These are phyloP conservation scores for Basidiobolus meristosporus DNA, from an alignment of 371 early-diverging fungal genomes.

Conservation along the genomic window DNA sequence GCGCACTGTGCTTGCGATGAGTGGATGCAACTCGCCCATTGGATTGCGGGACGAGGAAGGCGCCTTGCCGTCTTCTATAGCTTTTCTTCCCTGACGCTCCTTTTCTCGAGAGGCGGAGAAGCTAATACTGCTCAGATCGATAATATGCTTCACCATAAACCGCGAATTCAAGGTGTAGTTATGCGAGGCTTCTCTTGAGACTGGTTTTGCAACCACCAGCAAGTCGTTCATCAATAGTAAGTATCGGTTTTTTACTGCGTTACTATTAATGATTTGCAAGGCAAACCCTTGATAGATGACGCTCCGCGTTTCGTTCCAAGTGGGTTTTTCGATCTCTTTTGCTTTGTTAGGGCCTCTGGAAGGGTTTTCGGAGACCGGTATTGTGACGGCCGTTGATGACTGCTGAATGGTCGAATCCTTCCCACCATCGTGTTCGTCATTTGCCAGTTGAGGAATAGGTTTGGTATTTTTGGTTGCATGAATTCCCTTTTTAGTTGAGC, in stretches of 20 bases:
- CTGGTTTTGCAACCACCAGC: conserved; percentile 44
- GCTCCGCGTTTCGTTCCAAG: too few relatives aligned
- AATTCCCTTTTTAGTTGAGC: too few relatives aligned
- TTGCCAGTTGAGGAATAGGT: too few relatives aligned
- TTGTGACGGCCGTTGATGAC: too few relatives aligned
- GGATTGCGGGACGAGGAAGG: background rate
- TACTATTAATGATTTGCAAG: conserved; percentile 38
- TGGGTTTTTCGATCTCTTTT: too few relatives aligned
- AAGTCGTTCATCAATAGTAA: conserved; percentile 56
- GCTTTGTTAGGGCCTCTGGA: too few relatives aligned
- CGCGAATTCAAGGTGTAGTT: background rate
- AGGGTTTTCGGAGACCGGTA: too few relatives aligned
- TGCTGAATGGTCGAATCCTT: too few relatives aligned
- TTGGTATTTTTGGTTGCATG: too few relatives aligned
- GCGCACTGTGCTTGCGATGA: conserved; percentile 23
- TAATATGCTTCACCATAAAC: conserved; percentile 26
- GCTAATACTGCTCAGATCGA: conserved; percentile 17
- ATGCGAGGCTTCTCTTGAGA: background rate
- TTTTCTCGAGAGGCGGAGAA: conserved; percentile 14
- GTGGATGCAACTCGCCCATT: conserved; percentile 16
- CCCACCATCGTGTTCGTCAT: too few relatives aligned
- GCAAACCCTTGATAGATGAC: conserved; percentile 49
- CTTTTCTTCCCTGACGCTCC: too few relatives aligned
- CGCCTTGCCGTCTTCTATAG: conserved; percentile 13
- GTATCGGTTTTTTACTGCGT: conserved; percentile 42